Evolutionary conservation across 768 basidiomycete genomes (phyloP).

Genomic region (Naganishia kalamii): DNA sequence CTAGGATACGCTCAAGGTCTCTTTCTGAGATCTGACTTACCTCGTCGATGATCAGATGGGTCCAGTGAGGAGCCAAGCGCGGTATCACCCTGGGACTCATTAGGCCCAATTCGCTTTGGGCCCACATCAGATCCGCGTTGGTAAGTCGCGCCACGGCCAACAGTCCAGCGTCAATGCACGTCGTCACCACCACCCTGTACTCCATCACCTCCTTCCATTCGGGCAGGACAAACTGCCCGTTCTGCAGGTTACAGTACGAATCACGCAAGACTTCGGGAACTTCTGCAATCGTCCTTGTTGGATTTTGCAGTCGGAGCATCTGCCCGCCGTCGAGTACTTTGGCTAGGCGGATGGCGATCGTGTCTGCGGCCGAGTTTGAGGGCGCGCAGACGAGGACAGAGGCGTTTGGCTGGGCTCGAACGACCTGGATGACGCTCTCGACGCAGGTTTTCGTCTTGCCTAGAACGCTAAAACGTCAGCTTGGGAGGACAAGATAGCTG

Average conservation of each 20-base stretch:
- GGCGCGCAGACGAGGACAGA: slow-evolving; percentile 44
- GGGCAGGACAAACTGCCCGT: slow-evolving; percentile 3
- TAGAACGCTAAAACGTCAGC: neutral
- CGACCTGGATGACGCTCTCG: slow-evolving; percentile 43
- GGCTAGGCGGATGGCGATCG: slow-evolving; percentile 39
- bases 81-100: slow-evolving; percentile 25
- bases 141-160: slow-evolving; percentile 34
- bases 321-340: slow-evolving; percentile 25
- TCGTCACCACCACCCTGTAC: slow-evolving; percentile 41
- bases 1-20: neutral
- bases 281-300: slow-evolving; percentile 45
- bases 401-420: slow-evolving; percentile 31
- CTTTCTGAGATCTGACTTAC: slow-evolving; percentile 19
- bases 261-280: slow-evolving; percentile 36
- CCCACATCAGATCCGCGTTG: slow-evolving; percentile 36
- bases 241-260: slow-evolving; percentile 31
- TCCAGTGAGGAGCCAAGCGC: slow-evolving; percentile 38
- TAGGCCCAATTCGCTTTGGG: slow-evolving; percentile 24
- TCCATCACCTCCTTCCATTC: slow-evolving; percentile 28
- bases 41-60: slow-evolving; percentile 47
- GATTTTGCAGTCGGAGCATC: slow-evolving; percentile 43
- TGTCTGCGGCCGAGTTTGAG: slow-evolving; percentile 46
- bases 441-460: slow-evolving; percentile 42
- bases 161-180: slow-evolving; percentile 39
- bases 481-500: neutral